Evolutionary conservation across 2,329 filamentous ascomycete genomes (phyloP).

Genomic region (Tolypocladium amazonense): DNA sequence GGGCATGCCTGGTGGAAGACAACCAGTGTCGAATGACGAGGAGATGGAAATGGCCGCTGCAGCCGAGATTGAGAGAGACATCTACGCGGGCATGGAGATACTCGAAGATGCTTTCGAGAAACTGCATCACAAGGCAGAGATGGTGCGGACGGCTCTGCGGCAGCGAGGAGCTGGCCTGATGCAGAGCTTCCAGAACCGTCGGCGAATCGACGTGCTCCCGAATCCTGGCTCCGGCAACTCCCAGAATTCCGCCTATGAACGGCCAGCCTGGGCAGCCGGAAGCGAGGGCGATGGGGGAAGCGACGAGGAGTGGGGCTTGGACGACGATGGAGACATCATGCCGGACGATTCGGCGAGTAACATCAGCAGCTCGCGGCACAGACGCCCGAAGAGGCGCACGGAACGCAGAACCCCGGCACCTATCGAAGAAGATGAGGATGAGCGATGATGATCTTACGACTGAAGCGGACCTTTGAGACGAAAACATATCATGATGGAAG

Average conservation of each 20-base stretch:
- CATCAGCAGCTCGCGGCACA: conserved; percentile 59
- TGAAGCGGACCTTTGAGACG: neutral
- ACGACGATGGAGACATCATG: conserved; percentile 51
- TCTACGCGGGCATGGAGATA: conserved; percentile 87
- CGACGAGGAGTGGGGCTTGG: conserved; percentile 48
- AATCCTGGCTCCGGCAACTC: conserved; percentile 36
- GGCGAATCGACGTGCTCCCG: conserved; percentile 43
- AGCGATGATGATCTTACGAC: conserved; percentile 21
- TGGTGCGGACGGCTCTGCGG: conserved; percentile 66
- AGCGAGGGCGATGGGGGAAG: conserved; percentile 38
- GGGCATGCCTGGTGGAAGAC: conserved; percentile 30
- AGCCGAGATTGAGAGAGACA: conserved; percentile 85
- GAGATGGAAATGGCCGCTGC: conserved; percentile 86
- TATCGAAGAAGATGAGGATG: conserved; percentile 64
- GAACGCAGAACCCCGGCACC: conserved; percentile 62
- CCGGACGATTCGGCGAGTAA: conserved; percentile 77
- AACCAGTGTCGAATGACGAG: conserved; percentile 77
- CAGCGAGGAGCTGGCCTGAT: conserved; percentile 72
- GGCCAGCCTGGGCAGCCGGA: conserved; percentile 25
- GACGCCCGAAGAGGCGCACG: conserved; percentile 55
- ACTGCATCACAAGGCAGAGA: conserved; percentile 76
- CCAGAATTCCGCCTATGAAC: conserved; percentile 31
- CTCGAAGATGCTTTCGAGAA: conserved; percentile 90
- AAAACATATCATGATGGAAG: neutral
- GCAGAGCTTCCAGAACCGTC: conserved; percentile 50